Conservation (phyloP, 148 eudicot genomes). For the Rhododendron simsii region DNA sequence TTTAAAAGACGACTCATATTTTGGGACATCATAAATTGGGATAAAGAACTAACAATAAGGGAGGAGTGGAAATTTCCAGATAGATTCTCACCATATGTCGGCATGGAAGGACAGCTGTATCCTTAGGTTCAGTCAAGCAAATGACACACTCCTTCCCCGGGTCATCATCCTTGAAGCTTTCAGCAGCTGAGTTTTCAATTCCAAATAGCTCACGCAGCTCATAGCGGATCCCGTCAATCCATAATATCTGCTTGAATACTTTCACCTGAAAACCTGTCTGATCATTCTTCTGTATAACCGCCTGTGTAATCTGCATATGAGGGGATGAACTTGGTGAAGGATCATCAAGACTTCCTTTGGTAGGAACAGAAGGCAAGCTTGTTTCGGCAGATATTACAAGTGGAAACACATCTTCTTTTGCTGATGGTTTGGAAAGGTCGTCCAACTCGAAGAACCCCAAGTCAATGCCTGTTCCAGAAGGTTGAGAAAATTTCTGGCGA, state of each 20-base stretch:
- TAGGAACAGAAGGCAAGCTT: conserved; percentile 21
- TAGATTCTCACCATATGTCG: conserved; percentile 75
- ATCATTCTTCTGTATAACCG: conserved; percentile 50
- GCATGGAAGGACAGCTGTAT: conserved; percentile 78
- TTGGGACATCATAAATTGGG: not conserved
- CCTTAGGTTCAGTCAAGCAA: conserved; percentile 79
- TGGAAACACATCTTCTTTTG: conserved; percentile 58
- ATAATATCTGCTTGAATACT: conserved; percentile 65
- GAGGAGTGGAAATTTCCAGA: not conserved
- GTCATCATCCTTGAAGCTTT: conserved; percentile 44
- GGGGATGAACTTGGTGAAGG: conserved; percentile 27
- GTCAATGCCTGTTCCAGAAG: conserved; percentile 72
- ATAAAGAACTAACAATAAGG: not conserved
- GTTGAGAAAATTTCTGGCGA: conserved; percentile 67
- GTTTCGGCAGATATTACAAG: conserved; percentile 72
- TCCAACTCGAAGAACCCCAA: conserved; percentile 55
- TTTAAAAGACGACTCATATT: not conserved
- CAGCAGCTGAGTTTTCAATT: conserved; percentile 46
- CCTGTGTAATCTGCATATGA: conserved; percentile 65
- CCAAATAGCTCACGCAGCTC: conserved; percentile 85
- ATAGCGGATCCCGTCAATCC: conserved; percentile 63
- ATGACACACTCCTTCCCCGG: conserved; percentile 78
- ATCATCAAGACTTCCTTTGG: conserved; percentile 17
- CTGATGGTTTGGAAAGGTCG: conserved; percentile 46
- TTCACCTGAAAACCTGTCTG: conserved; percentile 47